Evolutionary conservation across 2,329 filamentous ascomycete species (phyloP), one percentile per base, ranked within the genome.

Genomic region (Capronia coronata): DNA sequence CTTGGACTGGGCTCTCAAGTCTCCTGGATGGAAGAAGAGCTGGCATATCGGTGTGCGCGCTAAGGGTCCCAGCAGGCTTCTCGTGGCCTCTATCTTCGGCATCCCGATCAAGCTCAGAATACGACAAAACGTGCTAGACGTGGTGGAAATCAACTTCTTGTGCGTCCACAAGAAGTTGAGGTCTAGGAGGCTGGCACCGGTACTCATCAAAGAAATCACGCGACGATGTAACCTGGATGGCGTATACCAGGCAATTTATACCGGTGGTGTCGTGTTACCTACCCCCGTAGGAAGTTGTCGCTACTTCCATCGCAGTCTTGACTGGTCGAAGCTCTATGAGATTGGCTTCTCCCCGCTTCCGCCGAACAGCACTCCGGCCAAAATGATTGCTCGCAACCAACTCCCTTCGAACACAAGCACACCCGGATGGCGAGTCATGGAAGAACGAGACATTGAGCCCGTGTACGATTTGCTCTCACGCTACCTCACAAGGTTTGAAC

Each of bases 161-260:
- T 94, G 90, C 64, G 84, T 98, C 48, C 93, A 98, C 76, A 97
- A 97, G 76, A 97, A 97, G 71, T 81, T 98, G 25, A 87, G 93
- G 43, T 82, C 86, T 50, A 96, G 97, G 74, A 84, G 93, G 46
- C 80, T 98, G 37, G 83, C 93, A 0, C 93, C 93, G 0, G 86
- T 97, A 1, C 80, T 98, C 46, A 98, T 98, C 75, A 96, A 96
- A 69, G 93, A 98, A 67, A 88, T 98, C 61, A 98, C 93, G 3
- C 84, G 93, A 41, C 80, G 89, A 56, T 94, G 88, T 74, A 94
- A 97, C 68, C 71, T 89, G 41, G 76, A 86, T 57, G 86, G 84
- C 49, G 84, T 94, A 58, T 97, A 86, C 77, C 93, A 98, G 70
- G 93, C 91, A 43, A 87, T 98, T 51, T 97, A 96, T 73, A 98